These are phyloP conservation scores for Domatiomyces globalis DNA, from an alignment of 2,329 filamentous ascomycete species.

Conservation along the genomic window DNA sequence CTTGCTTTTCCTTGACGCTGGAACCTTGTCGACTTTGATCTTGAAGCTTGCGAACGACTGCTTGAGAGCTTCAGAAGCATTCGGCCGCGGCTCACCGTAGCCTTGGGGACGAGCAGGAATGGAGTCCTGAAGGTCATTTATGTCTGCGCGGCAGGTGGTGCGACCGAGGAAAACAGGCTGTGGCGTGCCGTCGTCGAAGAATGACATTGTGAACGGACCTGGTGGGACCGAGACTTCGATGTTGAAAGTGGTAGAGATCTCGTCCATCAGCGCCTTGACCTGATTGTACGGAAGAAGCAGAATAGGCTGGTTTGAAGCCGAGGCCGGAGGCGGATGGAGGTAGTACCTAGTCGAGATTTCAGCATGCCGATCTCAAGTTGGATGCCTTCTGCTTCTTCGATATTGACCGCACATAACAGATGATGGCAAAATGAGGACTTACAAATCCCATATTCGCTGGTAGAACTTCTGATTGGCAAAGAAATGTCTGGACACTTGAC, in stretches of 20 bases:
- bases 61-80: slow-evolving; percentile 18
- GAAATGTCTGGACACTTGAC: slow-evolving; percentile 25
- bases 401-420: neutral
- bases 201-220: slow-evolving; percentile 46
- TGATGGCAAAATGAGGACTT: slow-evolving; percentile 26
- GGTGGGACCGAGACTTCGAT: slow-evolving; percentile 46
- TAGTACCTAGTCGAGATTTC: slow-evolving; percentile 44
- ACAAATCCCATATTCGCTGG: slow-evolving; percentile 61
- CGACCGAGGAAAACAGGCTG: slow-evolving; percentile 53
- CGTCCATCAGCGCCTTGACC: slow-evolving; percentile 47
- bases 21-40: slow-evolving; percentile 38
- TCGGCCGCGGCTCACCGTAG: slow-evolving; percentile 17
- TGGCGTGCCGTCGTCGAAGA: slow-evolving; percentile 46
- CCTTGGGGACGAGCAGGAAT: slow-evolving; percentile 21
- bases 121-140: slow-evolving; percentile 22
- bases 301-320: slow-evolving; percentile 38
- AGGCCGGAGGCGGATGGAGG: slow-evolving; percentile 38
- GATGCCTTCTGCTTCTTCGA: neutral
- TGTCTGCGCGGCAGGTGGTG: slow-evolving; percentile 33
- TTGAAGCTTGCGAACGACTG: slow-evolving; percentile 35
- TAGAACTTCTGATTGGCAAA: slow-evolving; percentile 34
- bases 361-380: neutral
- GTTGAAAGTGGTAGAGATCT: slow-evolving; percentile 47
- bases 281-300: slow-evolving; percentile 56
- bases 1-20: slow-evolving; percentile 38